Evolutionary conservation across 495 filamentous ascomycete species (phyloP), one percentile per base, ranked within the genome.

Genomic region (Mytilinidion resinicola): DNA sequence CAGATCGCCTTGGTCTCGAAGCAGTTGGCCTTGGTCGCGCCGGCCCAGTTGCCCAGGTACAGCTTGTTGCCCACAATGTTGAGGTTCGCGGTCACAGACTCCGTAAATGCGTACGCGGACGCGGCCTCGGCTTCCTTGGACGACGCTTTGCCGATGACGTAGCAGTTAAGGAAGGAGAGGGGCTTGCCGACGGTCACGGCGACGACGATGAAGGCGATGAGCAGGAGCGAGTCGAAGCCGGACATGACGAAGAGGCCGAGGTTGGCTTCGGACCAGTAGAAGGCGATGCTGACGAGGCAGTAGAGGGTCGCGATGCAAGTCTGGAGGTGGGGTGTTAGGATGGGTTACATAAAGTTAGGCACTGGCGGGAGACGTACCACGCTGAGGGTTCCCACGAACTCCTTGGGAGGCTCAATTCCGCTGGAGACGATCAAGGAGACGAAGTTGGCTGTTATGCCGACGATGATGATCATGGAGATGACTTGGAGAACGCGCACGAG

Each of bases 1-100:
- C 90, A 96, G 60, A 91, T 84, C 10, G 86, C 82, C 77, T 96
- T 96, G 72, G 87, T 86, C 78, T 93, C 84, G 62, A 81, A 82
- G 75, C 92, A 96, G 57, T 88, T 86, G 14, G 79, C 70, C 74
- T 84, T 84, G 53, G 80, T 85, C 11, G 78, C 76, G 33, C 83
- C 77, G 61, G 88, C 78, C 83, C 83, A 87, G 59, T 77, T 69
- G 61, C 62, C 63, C 67, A 86, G 84, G 20, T 78, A 74, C 21
- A 86, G 70, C 21, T 62, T 67, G 34, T 55, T 54, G 14, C 69
- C 71, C 34, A 61, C 62, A 30, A 69, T 69, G 9, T 76, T 75
- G 68, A 79, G 73, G 50, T 75, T 79, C 33, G 60, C 51, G 21
- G 63, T 52, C 1, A 70, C 60, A 12, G 61, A 67, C 21, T 62